Base-by-base conservation (phyloP, 768 basidiomycete genomes). In the Phylloporus arenicola region DNA sequence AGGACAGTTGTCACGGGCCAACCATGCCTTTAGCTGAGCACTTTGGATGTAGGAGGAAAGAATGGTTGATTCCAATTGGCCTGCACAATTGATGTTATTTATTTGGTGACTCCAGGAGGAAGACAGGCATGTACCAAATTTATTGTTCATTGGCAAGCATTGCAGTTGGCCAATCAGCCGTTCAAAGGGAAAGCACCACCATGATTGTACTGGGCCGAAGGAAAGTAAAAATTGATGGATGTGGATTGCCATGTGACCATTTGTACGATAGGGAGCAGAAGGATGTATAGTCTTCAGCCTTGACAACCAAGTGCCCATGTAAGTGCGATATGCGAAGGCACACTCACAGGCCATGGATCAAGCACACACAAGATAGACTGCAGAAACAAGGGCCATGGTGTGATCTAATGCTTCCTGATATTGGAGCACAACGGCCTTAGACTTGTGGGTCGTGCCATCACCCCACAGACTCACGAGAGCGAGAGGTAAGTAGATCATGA, bases 151-250 rank as follows among this genome's bases (percentile, higher is more conserved):
- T 33, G 19, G 43, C 6, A 44, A 13, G 19, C 14, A 3, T 13
- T 44, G 43, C 3, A 44, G 9, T 33, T 33, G 30, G 19, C 31
- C 43, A 33, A 44, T 44, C 5, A 44, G 31, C 7, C 9, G 7
- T 17, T 44, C 20, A 22, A 44, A 44, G 3, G 31, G 20, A 33
- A 44, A 44, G 14, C 30, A 31, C 43, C 43, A 74, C 74, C 70
- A 75, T 1, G 62, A 63, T 35, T 61, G 58, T 0, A 68, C 57
- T n/a, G 71, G 72, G 0, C 74, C 68, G 48, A 72, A 73, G 2
- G 64, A 53, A 0, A 55, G 10, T 0, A 72, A 53, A 44, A 71
- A 72, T 13, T 72, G 63, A n/a, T 61, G 55, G 6, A 70, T 38
- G 37, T 64, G 69, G 25, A 67, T 48, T 3, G 64, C 55, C 17